Evolutionary conservation across 2,329 filamentous ascomycete genomes (phyloP), one percentile per base, ranked within the genome.

Genomic region (Paraphaeosphaeria minitans): DNA sequence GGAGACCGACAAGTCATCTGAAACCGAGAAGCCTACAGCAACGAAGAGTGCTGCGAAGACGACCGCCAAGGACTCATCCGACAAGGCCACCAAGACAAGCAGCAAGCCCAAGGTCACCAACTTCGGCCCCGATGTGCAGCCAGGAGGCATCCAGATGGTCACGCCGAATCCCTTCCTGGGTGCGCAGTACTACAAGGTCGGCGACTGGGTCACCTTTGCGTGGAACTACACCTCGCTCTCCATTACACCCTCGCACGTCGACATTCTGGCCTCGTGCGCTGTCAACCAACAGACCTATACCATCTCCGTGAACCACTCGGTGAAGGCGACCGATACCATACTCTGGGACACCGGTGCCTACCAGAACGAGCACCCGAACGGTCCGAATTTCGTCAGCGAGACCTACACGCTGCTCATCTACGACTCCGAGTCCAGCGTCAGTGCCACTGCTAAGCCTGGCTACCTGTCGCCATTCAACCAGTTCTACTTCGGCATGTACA

Each of bases 191-290:
- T 89, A 87, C 81, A 89, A 88, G 73, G 84, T 89, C 64, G 85
- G 85, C 19, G 81, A 89, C 46, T 81, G 79, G 59, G 77, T 89
- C 31, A 89, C 87, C 0, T 88, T 89, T 65, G 83, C 80, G 21
- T 90, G 87, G 87, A 89, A 90, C 75, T 89, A 89, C 75, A 90
- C 87, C 14, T 87, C 84, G 12, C 77, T 89, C 24, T 82, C 79
- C 21, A 79, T 84, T 19, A 85, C 84, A 0, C 87, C 87, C 0
- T 79, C 80, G 1, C 82, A 81, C 45, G 78, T 90, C 66, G 85
- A 89, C 65, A 81, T 89, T 39, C 75, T 89, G 45, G 87, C 87
- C 1, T 83, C 82, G 12, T 89, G 87, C 79, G 81, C 81, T 37
- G 73, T 79, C 59, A 88, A 88, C 75, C 78, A 81, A 57, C 80